Conservation (phyloP, 805 yeast genomes). For the Henningerozyma blattae region DNA sequence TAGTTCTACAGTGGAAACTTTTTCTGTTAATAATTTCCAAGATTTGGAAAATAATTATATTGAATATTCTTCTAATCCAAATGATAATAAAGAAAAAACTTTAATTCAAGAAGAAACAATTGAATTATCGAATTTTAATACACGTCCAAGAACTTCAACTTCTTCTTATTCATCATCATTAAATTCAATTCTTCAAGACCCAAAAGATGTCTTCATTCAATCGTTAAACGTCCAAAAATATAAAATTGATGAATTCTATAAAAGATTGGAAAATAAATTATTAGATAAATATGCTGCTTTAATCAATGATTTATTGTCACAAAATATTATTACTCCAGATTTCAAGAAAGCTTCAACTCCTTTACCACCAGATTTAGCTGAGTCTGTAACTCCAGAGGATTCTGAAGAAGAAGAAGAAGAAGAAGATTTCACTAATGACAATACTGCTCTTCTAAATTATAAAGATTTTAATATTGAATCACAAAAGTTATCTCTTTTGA, state of each 20-base stretch:
- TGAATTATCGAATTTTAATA: constrained; percentile 16
- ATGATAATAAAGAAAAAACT: not conserved
- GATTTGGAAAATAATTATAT: not conserved
- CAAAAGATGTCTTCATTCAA: constrained; percentile 31
- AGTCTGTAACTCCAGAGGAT: not conserved
- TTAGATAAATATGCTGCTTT: constrained; percentile 34
- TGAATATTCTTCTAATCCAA: too few species aligned
- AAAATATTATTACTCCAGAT: constrained; percentile 10
- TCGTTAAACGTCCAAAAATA: constrained; percentile 36
- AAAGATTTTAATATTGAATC: constrained; percentile 36
- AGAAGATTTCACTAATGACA: constrained; percentile 26
- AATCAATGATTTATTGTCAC: constrained; percentile 34
- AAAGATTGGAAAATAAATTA: constrained; percentile 33
- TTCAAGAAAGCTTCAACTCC: not conserved
- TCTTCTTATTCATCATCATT: not conserved
- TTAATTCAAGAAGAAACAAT: constrained; percentile 8
- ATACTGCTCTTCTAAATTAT: constrained; percentile 39
- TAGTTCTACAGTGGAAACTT: not conserved
- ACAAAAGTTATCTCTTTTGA: constrained; percentile 52
- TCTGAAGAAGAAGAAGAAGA: constrained; percentile 4
- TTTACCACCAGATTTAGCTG: too few species aligned
- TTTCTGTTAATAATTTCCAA: not conserved
- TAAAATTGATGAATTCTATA: constrained; percentile 43
- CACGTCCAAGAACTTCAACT: not conserved
- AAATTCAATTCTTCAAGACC: constrained; percentile 4